Base-by-base conservation (phyloP, 352 stramenopile species). In the Phytophthora pinifolia region DNA sequence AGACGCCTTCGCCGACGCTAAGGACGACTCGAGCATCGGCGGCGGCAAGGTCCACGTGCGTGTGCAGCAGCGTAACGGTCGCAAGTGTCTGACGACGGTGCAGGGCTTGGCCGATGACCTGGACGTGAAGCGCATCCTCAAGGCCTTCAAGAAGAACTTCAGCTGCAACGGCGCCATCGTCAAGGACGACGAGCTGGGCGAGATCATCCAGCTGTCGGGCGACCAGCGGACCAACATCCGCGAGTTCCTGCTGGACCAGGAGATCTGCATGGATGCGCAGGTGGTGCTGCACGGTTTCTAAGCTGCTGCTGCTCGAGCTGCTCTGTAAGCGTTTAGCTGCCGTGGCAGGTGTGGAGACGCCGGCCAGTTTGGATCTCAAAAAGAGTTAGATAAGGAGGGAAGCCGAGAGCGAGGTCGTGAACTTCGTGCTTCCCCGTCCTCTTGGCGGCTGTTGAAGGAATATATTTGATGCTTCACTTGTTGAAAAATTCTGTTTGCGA, bases 61-160 rank as follows among this genome's bases (percentile, higher is more conserved):
- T 70, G 96, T 99, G 58, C 97, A 99, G 86, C 98, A 99, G 86
- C 94, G 98, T 63, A 99, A 99, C 72, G 97, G 98, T 43, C 89
- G 97, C 59, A 99, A 99, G 86, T 99, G 96, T 97, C 96, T 99
- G 72, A 99, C 97, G 46, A 99, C 97, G 6, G 91, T 99, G 22
- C 96, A 98, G 67, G 97, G 97, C 31, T 83, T 99, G 48, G 96
- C 96, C 1, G 92, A 98, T 54, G 97, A 99, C 79, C 82, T 99
- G 55, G 96, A 99, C 70, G 81, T 99, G 46, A 99, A 99, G 84
- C 86, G 96, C 48, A 99, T 99, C 78, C 95, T 98, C 61, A 99
- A 99, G 79, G 97, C 97, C 42, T 99, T 99, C 72, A 99, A 99
- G 89, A 99, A 99, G 85, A 99, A 99, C 78, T 99, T 99, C 71